Percentiles rank a stretch among this genome's conserved stretches.
Conservation (phyloP, 192 early-diverging fungal species). For the Chytriomyces sp. region DNA sequence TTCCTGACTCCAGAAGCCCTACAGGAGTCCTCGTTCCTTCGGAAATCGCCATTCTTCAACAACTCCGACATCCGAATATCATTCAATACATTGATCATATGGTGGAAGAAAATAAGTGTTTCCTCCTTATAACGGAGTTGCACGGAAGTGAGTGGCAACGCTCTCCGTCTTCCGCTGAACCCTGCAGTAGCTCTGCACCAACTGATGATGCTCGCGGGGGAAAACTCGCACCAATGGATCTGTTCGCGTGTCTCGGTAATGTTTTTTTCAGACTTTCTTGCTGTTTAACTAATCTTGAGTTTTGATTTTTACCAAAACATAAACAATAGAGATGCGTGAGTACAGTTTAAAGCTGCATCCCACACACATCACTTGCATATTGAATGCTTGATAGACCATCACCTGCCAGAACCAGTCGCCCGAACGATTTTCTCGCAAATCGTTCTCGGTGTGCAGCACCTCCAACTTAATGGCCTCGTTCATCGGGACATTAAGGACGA, state of each 20-base stretch:
- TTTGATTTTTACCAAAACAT: neutral
- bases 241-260: constrained; percentile 61
- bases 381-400: constrained; percentile 30
- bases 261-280: neutral
- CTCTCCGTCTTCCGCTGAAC: constrained; percentile 12
- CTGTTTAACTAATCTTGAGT: neutral
- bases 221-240: constrained; percentile 48
- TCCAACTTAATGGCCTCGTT: constrained; percentile 41
- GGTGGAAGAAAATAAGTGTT: constrained; percentile 40
- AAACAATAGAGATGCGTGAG: constrained; percentile 10
- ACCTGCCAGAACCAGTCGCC: constrained; percentile 33
- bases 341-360: neutral
- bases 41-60: constrained; percentile 46
- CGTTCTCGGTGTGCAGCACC: constrained; percentile 48
- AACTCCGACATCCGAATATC: constrained; percentile 53
- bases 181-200: too few species aligned
- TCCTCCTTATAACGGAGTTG: constrained; percentile 56
- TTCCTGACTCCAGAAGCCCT: constrained; percentile 13
- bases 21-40: constrained; percentile 28
- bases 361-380: neutral
- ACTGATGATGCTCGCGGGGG: neutral
- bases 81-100: constrained; percentile 55
- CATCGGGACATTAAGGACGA: constrained; percentile 60
- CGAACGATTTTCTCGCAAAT: constrained; percentile 53
- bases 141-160: constrained; percentile 53